Conservation (phyloP, 257 asterid genomes). For the Handroanthus guayacan region DNA sequence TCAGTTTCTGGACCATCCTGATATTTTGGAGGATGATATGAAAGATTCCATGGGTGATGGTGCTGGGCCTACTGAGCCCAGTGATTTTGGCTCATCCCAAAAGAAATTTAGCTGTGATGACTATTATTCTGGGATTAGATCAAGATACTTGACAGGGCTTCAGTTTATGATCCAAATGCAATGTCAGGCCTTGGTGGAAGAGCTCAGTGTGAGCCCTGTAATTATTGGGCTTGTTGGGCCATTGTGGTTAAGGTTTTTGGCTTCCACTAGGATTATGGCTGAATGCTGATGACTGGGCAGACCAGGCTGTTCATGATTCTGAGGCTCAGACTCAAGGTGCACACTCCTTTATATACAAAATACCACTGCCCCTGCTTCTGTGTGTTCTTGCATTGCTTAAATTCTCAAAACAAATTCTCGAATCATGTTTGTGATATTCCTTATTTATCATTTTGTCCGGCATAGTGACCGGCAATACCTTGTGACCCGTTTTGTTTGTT, state of each 20-base stretch:
- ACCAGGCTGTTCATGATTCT: slow-evolving; percentile 57
- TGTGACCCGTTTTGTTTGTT: slow-evolving; percentile 6
- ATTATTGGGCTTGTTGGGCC: slow-evolving; percentile 71
- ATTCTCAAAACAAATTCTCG: not conserved
- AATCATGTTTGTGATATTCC: not conserved
- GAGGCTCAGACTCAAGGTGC: slow-evolving; percentile 69
- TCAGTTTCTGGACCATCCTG: slow-evolving; percentile 46
- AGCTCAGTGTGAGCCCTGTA: slow-evolving; percentile 67
- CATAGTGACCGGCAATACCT: not conserved
- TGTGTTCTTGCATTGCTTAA: slow-evolving; percentile 8
- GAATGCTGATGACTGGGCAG: slow-evolving; percentile 93
- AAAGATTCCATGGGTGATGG: slow-evolving; percentile 46
- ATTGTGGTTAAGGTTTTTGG: slow-evolving; percentile 70
- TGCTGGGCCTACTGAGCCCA: slow-evolving; percentile 57
- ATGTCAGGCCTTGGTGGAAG: slow-evolving; percentile 75
- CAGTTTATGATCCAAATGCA: slow-evolving; percentile 85
- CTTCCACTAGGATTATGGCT: slow-evolving; percentile 57
- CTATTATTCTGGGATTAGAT: slow-evolving; percentile 57
- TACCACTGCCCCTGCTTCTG: slow-evolving; percentile 12
- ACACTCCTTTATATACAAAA: slow-evolving; percentile 11
- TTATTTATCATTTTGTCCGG: not conserved
- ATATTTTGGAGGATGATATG: slow-evolving; percentile 31
- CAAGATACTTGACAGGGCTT: slow-evolving; percentile 67
- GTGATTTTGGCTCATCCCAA: slow-evolving; percentile 59
- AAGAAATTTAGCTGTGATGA: slow-evolving; percentile 49